Percentiles rank a stretch among this genome's conserved stretches.
phyloP scores from a whole-genome alignment of 2,329 filamentous ascomycete genomes.

The Clarireedia homoeocarpa region DNA sequence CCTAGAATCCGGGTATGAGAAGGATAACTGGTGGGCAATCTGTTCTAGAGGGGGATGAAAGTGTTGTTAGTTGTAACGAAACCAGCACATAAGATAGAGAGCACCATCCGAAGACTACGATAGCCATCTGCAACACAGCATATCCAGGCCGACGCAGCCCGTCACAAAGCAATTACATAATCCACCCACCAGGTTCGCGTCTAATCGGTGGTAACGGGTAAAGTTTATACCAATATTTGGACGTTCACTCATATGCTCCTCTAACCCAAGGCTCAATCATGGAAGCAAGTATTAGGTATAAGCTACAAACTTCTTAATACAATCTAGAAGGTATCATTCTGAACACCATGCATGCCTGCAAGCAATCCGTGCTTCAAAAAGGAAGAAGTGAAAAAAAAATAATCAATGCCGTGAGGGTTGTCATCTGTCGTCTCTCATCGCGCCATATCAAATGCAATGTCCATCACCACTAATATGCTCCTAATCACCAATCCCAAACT shows the following conservation, averaged over 20 bases:
- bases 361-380: conserved; percentile 13
- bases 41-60: conserved; percentile 13
- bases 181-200: too few relatives aligned
- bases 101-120: too few relatives aligned
- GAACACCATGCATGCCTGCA: conserved; percentile 12
- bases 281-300: conserved; percentile 1
- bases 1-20: conserved; percentile 80
- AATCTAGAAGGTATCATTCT: conserved; percentile 18
- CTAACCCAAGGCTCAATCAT: background rate
- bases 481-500: background rate
- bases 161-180: too few relatives aligned
- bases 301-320: conserved; percentile 16
- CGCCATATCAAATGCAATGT: conserved; percentile 7
- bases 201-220: too few relatives aligned
- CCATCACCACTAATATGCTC: conserved; percentile 4
- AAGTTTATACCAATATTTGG: too few relatives aligned
- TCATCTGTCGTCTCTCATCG: background rate
- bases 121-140: too few relatives aligned
- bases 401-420: background rate
- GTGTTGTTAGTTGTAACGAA: background rate
- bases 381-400: background rate
- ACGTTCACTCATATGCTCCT: too few relatives aligned
- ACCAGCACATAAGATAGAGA: background rate
- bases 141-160: too few relatives aligned
- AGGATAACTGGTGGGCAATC: conserved; percentile 97